Conservation (phyloP, 2,329 filamentous ascomycete species). For the Fusarium floridanum region DNA sequence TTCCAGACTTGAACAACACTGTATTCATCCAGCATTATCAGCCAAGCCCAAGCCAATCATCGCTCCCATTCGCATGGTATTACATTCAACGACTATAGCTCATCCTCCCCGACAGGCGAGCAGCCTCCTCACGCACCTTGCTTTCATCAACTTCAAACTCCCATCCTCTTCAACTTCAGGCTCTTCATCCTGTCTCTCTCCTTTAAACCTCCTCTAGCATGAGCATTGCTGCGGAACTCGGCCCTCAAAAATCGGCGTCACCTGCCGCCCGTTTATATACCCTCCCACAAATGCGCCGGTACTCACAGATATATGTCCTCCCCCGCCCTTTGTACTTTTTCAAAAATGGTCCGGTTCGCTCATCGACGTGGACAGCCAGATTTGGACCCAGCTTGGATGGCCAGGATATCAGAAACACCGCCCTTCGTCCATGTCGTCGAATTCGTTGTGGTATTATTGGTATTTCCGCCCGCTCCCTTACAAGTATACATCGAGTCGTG, state of each 20-base stretch:
- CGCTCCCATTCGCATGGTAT: constrained; percentile 6
- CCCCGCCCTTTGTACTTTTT: background rate
- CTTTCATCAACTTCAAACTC: background rate
- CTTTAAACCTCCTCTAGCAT: background rate
- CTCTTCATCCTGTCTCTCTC: background rate
- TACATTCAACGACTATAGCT: constrained; percentile 2
- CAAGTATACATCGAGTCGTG: constrained; percentile 45
- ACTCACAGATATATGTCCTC: background rate
- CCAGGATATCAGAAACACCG: constrained; percentile 13
- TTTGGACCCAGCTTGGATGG: background rate
- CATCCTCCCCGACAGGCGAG: background rate
- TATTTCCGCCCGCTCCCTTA: constrained; percentile 40
- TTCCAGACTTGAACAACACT: background rate
- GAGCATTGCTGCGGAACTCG: background rate
- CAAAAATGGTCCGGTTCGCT: background rate
- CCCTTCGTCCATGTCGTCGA: constrained; percentile 16
- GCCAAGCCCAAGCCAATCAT: background rate
- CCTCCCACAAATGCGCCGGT: background rate
- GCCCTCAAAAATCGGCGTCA: background rate
- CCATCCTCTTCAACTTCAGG: background rate
- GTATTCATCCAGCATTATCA: background rate
- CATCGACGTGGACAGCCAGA: background rate
- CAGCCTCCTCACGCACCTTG: background rate
- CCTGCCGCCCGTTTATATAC: constrained; percentile 7
- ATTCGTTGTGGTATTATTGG: constrained; percentile 43